Conservation (phyloP, 192 early-diverging fungal genomes). For the Geranomyces michiganensis region DNA sequence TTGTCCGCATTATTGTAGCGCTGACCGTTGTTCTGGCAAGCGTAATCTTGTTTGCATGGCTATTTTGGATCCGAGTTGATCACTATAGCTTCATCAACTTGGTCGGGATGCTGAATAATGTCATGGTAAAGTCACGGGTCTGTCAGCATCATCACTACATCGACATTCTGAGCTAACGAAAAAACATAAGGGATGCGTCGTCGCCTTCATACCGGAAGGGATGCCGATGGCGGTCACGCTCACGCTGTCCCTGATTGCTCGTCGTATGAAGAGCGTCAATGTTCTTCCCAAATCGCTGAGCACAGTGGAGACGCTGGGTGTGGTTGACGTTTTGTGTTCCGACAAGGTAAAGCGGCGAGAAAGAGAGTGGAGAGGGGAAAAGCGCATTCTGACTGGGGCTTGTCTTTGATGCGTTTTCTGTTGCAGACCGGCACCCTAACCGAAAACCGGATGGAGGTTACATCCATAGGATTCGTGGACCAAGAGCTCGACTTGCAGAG, state of each 20-base stretch:
- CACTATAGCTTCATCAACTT: constrained; percentile 19
- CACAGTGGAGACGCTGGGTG: constrained; percentile 89
- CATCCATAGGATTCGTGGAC: constrained; percentile 32
- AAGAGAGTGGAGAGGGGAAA: too few species aligned
- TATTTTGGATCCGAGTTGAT: constrained; percentile 20
- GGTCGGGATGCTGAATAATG: background rate
- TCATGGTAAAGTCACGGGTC: background rate
- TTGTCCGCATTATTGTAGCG: constrained; percentile 70
- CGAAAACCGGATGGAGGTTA: constrained; percentile 72
- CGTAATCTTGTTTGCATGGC: constrained; percentile 31
- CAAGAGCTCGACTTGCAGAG: background rate
- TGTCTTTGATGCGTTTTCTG: constrained; percentile 66
- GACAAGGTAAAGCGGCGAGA: too few species aligned
- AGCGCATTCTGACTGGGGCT: too few species aligned
- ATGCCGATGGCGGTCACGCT: constrained; percentile 81
- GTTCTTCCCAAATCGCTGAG: constrained; percentile 82
- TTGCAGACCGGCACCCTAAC: constrained; percentile 93
- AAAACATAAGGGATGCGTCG: background rate
- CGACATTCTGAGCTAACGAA: too few species aligned
- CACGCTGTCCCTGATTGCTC: constrained; percentile 73
- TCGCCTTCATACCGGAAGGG: constrained; percentile 38
- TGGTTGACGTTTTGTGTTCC: too few species aligned
- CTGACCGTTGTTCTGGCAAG: constrained; percentile 29
- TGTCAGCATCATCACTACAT: too few species aligned
- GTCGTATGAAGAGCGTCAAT: constrained; percentile 42